A percentile compares a stretch with the other conserved stretches of the same genome.
Evolutionary conservation across 371 early-diverging fungal genomes (phyloP).

Genomic region (Phascolomyces articulosus): DNA sequence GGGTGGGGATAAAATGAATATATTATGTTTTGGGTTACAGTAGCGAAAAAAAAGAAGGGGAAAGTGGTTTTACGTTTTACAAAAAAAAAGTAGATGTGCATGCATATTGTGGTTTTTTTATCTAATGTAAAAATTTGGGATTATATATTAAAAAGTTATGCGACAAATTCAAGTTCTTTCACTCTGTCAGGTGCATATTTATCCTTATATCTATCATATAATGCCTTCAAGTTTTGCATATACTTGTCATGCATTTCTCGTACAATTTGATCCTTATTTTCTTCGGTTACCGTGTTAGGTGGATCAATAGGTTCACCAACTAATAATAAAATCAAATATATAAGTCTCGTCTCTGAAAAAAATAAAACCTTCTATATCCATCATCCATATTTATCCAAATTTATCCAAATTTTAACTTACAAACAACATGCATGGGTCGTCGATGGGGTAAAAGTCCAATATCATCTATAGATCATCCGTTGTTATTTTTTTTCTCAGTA

Average conservation of each 20-base stretch:
- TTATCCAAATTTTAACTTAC: constrained; percentile 19
- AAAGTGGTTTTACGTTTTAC: no score
- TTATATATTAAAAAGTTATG: constrained; percentile 30
- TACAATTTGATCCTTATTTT: constrained; percentile 51
- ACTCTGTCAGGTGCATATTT: constrained; percentile 58
- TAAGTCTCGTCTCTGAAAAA: neutral
- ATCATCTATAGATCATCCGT: constrained; percentile 26
- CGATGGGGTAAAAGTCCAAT: constrained; percentile 58
- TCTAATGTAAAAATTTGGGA: no score
- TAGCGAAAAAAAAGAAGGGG: no score
- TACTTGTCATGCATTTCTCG: constrained; percentile 60
- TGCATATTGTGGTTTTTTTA: no score
- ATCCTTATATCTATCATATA: constrained; percentile 72
- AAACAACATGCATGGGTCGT: constrained; percentile 43
- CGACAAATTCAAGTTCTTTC: constrained; percentile 55
- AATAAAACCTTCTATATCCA: no score
- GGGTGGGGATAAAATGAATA: no score
- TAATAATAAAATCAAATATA: constrained; percentile 11
- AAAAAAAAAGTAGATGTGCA: no score
- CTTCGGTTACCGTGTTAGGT: constrained; percentile 32
- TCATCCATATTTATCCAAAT: no score
- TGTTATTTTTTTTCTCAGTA: constrained; percentile 21
- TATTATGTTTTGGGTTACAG: no score
- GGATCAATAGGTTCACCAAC: constrained; percentile 71
- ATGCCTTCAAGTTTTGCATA: constrained; percentile 54